phyloP scores from a whole-genome alignment of 345 rosid species.

The Syzygium oleosum region DNA sequence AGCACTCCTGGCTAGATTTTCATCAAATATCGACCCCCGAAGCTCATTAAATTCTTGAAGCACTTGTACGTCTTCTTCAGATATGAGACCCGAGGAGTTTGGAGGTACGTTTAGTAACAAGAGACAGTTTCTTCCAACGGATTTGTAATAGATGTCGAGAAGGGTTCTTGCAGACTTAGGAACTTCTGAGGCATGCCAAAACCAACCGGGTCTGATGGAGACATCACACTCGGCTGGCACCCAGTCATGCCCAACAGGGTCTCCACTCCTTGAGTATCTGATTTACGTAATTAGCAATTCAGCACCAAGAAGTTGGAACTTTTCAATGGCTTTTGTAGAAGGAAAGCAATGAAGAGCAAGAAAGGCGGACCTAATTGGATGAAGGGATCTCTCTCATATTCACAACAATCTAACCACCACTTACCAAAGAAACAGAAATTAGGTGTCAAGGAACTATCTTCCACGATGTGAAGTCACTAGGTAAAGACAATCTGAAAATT shows the following conservation, averaged over 20 bases:
- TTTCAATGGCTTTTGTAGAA: neutral
- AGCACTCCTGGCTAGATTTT: slow-evolving; percentile 45
- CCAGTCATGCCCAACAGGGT: slow-evolving; percentile 67
- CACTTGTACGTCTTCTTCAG: slow-evolving; percentile 56
- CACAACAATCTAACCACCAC: neutral
- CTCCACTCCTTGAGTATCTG: slow-evolving; percentile 61
- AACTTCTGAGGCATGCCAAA: slow-evolving; percentile 80
- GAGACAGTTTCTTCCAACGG: slow-evolving; percentile 72
- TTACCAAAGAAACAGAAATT: neutral
- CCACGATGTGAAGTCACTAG: neutral
- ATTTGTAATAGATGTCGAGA: slow-evolving; percentile 69
- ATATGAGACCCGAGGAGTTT: slow-evolving; percentile 74
- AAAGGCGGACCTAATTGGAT: neutral
- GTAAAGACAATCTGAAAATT: neutral
- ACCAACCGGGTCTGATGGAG: slow-evolving; percentile 88
- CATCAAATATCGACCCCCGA: slow-evolving; percentile 45
- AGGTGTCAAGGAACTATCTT: neutral
- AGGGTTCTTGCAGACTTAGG: slow-evolving; percentile 69
- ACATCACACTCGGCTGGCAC: slow-evolving; percentile 92
- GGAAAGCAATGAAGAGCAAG: neutral
- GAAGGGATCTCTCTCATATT: neutral
- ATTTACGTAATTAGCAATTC: neutral
- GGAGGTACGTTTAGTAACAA: slow-evolving; percentile 81
- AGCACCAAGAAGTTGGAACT: neutral
- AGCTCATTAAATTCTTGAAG: slow-evolving; percentile 55